These are phyloP conservation scores for Turnera subulata DNA, from an alignment of 345 rosid species.

Conservation along the genomic window DNA sequence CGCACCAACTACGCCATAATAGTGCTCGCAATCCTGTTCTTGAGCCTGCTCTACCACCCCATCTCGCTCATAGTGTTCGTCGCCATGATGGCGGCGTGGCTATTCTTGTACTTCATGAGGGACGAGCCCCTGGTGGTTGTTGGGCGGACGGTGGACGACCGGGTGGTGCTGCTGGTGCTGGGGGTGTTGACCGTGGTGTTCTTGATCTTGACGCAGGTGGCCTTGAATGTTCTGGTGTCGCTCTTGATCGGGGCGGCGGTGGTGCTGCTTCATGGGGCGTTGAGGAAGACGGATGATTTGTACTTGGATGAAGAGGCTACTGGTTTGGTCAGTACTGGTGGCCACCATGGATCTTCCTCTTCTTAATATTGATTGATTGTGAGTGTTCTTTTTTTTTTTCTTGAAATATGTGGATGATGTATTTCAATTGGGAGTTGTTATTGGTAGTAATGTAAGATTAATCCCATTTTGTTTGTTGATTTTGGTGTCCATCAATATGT, in stretches of 20 bases:
- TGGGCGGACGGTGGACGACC: slow-evolving; percentile 53
- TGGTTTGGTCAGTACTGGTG: slow-evolving; percentile 28
- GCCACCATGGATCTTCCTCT: slow-evolving; percentile 29
- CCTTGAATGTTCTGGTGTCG: slow-evolving; percentile 53
- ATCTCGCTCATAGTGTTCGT: slow-evolving; percentile 71
- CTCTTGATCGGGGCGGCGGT: slow-evolving; percentile 44
- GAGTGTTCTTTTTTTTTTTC: no score
- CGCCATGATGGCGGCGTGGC: slow-evolving; percentile 57
- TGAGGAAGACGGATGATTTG: slow-evolving; percentile 65
- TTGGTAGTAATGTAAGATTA: not conserved
- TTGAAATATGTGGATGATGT: no score
- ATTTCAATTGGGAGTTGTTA: no score
- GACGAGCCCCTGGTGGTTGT: slow-evolving; percentile 62
- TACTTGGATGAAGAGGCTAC: slow-evolving; percentile 53
- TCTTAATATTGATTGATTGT: no score
- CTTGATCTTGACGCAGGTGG: slow-evolving; percentile 62
- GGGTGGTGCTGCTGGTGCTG: slow-evolving; percentile 43
- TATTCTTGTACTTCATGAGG: slow-evolving; percentile 72
- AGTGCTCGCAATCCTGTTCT: slow-evolving; percentile 49
- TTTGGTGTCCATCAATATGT: not conserved
- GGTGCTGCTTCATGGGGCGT: slow-evolving; percentile 52
- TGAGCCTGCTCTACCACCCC: slow-evolving; percentile 76
- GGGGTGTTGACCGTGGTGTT: slow-evolving; percentile 53
- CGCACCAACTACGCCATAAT: slow-evolving; percentile 63
- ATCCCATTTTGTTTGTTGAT: not conserved